Base-by-base conservation (phyloP, 805 yeast species). In the Candida jianshihensis region DNA sequence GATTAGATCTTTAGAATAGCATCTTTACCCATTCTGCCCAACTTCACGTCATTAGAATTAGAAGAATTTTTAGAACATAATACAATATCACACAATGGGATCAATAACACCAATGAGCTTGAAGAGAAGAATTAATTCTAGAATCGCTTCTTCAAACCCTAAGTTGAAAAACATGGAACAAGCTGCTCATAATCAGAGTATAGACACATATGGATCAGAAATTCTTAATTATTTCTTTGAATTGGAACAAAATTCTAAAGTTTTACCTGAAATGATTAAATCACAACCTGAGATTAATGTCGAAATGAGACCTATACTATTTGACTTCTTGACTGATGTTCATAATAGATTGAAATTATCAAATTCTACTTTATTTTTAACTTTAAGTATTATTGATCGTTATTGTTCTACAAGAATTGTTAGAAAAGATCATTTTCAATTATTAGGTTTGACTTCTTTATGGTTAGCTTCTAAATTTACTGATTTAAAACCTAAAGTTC, bases 401-500 rank as follows among this genome's bases (percentile, higher is more conserved):
- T 90, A 89, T 61, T 81, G 92, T 53, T 80, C 94, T 32, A 75
- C 76, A 46, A 71, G 95, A 46, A 74, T 85, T 18, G 87, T 87
- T 7, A 75, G 82, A 56, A 75, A 81, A 45, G 84, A 82, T 42
- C 94, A 87, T 54, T 80, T 82, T 53, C 97, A 88, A 60, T 67
- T 89, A 36, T 75, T 89, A 19, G 95, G 94, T 20, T 75, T 94
- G 46, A 80, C 94, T 2, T 79, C 95, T 20, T 61, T 89, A 35
- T 90, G 97, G 97, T 74, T 90, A 15, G 88, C 95, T 3, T 73
- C 94, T 26, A 89, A 89, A 56, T 70, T 75, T 40, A 70, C 73
- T 47, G 89, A 87, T 43, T 72, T 75, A 42, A 75, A 88, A 59
- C 71, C 72, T 46, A 75, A 75, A 51, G 72, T 78, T 27, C 80